Evolutionary conservation across 2,329 filamentous ascomycete species (phyloP).

Genomic region (Plenodomus tracheiphilus): DNA sequence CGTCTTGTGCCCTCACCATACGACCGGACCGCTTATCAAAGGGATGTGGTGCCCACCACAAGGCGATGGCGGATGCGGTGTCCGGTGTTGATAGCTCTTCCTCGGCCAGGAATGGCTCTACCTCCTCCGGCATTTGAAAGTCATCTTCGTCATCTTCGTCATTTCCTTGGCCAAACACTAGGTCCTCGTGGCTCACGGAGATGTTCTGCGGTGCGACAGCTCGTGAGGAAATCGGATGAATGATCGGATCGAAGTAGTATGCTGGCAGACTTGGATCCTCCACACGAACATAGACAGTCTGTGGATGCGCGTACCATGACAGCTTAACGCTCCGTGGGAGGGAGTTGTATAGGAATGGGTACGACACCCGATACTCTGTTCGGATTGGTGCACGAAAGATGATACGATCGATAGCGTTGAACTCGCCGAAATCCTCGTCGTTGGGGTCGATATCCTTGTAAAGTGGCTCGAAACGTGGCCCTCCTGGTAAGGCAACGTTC

Average conservation of each 20-base stretch:
- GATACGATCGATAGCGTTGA: constrained; percentile 98
- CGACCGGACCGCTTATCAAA: constrained; percentile 92
- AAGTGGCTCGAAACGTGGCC: constrained; percentile 91
- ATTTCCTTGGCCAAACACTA: constrained; percentile 82
- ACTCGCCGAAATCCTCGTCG: constrained; percentile 98
- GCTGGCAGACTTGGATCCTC: constrained; percentile 89
- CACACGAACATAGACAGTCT: constrained; percentile 85
- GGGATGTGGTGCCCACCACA: constrained; percentile 98
- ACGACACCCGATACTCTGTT: constrained; percentile 93
- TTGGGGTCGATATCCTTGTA: constrained; percentile 99
- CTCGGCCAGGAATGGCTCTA: constrained; percentile 87
- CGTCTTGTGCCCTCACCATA: constrained; percentile 97
- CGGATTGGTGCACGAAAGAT: constrained; percentile 95
- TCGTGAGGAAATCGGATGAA: constrained; percentile 95
- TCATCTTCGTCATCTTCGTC: constrained; percentile 81
- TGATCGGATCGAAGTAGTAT: constrained; percentile 97
- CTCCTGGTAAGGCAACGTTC: constrained; percentile 96
- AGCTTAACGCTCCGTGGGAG: constrained; percentile 91
- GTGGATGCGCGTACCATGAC: constrained; percentile 91
- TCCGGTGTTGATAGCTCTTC: constrained; percentile 88
- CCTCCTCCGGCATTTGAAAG: constrained; percentile 77
- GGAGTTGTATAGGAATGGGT: constrained; percentile 94
- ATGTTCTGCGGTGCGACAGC: constrained; percentile 93
- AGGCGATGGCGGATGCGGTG: constrained; percentile 84
- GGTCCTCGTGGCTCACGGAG: constrained; percentile 88